These are phyloP conservation scores for Gaeumannomyces sp. DNA, from an alignment of 2,329 filamentous ascomycete genomes.

Conservation along the genomic window DNA sequence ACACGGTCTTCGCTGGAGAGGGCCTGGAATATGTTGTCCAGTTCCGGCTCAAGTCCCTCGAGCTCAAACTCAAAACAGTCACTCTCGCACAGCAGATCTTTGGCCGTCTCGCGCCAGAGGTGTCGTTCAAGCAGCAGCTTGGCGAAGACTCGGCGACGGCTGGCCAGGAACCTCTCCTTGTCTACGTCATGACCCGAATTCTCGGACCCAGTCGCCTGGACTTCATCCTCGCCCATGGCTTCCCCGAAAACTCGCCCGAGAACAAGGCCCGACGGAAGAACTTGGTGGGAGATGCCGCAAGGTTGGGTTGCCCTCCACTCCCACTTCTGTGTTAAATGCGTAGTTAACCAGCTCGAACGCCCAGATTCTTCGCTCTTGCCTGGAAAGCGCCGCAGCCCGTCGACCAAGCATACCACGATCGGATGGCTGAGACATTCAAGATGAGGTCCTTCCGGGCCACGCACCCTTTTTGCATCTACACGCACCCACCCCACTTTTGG, in stretches of 20 bases:
- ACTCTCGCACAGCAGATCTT: background rate
- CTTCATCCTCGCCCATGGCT: background rate
- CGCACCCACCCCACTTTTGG: too few relatives aligned
- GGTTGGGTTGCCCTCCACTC: too few relatives aligned
- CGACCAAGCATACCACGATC: background rate
- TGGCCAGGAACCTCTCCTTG: background rate
- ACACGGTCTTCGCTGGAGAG: background rate
- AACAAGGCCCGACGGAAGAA: background rate
- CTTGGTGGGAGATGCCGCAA: background rate
- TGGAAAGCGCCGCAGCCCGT: background rate
- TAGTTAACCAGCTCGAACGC: too few relatives aligned
- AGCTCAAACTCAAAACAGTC: background rate
- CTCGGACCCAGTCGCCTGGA: background rate
- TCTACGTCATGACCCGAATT: background rate
- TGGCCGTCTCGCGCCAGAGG: background rate
- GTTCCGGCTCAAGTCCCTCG: background rate
- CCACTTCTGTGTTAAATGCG: too few relatives aligned
- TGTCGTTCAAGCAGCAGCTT: background rate
- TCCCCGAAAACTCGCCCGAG: background rate
- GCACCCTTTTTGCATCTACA: too few relatives aligned
- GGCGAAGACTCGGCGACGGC: background rate
- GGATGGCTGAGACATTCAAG: background rate
- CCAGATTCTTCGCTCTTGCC: background rate
- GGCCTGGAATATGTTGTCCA: background rate
- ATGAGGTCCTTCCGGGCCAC: too few relatives aligned